Base-by-base conservation (phyloP, 495 filamentous ascomycete species). In the Aspergillus panamensis region DNA sequence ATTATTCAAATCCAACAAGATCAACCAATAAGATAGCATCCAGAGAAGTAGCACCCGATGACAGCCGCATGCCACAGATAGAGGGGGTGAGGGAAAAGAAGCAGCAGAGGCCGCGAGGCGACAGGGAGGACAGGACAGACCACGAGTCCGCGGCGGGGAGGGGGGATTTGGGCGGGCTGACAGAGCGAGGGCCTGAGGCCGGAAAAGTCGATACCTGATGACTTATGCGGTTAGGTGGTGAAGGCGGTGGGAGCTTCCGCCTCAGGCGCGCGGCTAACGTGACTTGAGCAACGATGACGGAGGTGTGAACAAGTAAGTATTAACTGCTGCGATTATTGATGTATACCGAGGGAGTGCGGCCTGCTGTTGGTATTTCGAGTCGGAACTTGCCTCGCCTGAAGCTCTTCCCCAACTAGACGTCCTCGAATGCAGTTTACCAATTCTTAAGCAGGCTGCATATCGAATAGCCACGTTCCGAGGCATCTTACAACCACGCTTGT, bases 21-120 rank as follows among this genome's bases (percentile, higher is more conserved):
- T 30, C 35, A 63, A 53, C 19, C 48, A 48, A 53, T 53, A 45
- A 61, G 25, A 29, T 42, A 59, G 44, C 20, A 49, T 30, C 45
- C 50, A 52, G 6, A 50, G 53, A 61, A 48, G 20, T 43, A 48
- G 31, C 17, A 51, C 35, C 25, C 59, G 52, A 52, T 35, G 58
- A 37, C 42, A 40, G 37, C 51, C 40, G 59, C 61, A 58, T 55
- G 59, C 55, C 58, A 60, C 47, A 50, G 61, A 57, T 51, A 49
- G 39, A 47, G 31, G 42, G 17, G 42, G 55, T 9, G 25, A 50
- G 49, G 43, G 37, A 37, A 51, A 43, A 47, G 48, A 52, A 59
- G 55, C 55, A 52, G 58, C 57, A 40, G 53, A 61, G 59, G 58
- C 60, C 55, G 60, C 61, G 59, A 59, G 58, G 56, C 59, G 64